These are phyloP conservation scores for Alternaria viburni DNA, from an alignment of 2,329 filamentous ascomycete genomes.

Conservation along the genomic window DNA sequence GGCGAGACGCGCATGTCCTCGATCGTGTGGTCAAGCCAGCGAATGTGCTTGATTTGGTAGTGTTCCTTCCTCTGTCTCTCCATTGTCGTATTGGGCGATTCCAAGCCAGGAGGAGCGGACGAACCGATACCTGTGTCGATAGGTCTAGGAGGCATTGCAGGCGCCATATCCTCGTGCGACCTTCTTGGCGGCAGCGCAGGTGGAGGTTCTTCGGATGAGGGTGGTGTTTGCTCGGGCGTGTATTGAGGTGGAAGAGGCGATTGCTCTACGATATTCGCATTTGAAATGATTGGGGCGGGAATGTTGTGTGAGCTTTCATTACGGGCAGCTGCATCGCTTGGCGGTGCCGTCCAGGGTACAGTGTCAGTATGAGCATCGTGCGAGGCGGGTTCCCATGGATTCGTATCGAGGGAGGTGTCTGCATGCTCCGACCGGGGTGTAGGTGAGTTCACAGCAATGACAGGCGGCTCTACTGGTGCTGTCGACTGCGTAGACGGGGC, in stretches of 20 bases:
- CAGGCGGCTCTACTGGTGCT: slow-evolving; percentile 32
- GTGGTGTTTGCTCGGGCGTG: slow-evolving; percentile 7
- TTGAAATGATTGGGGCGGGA: slow-evolving; percentile 31
- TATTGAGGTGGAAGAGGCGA: slow-evolving; percentile 10
- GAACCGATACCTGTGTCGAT: slow-evolving; percentile 29
- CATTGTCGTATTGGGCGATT: slow-evolving; percentile 50
- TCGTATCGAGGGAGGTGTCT: slow-evolving; percentile 31
- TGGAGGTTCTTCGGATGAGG: slow-evolving; percentile 26
- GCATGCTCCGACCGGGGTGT: slow-evolving; percentile 28
- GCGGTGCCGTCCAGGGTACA: neutral
- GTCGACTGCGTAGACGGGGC: slow-evolving; percentile 16
- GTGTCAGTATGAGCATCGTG: neutral
- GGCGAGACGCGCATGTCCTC: slow-evolving; percentile 76
- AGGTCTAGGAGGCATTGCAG: slow-evolving; percentile 44
- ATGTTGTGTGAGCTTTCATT: slow-evolving; percentile 27
- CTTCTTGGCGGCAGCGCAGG: slow-evolving; percentile 43
- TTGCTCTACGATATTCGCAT: slow-evolving; percentile 32
- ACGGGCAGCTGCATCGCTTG: neutral
- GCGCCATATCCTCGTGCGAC: slow-evolving; percentile 42
- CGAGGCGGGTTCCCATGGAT: slow-evolving; percentile 33
- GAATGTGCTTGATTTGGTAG: slow-evolving; percentile 91
- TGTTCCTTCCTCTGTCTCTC: slow-evolving; percentile 69
- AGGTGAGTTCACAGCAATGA: slow-evolving; percentile 34
- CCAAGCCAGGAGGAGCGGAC: slow-evolving; percentile 30
- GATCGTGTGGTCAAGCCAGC: slow-evolving; percentile 74